Percentiles rank a stretch among this genome's conserved stretches.
Conservation (phyloP, 345 rosid species). For the Eucalyptus sp. region DNA sequence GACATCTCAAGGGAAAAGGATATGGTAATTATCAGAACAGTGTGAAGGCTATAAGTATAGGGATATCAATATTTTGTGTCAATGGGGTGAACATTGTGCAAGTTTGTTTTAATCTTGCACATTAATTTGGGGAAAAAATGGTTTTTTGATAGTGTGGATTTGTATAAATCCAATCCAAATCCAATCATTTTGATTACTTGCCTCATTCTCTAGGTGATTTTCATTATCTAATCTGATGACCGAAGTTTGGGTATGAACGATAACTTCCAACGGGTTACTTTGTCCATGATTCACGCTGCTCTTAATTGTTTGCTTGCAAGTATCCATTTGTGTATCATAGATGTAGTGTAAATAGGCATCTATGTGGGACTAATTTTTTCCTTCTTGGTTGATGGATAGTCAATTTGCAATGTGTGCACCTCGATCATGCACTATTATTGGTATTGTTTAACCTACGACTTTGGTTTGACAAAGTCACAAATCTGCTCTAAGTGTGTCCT, state of each 20-base stretch:
- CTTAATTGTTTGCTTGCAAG: not conserved
- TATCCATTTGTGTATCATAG: not conserved
- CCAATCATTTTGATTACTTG: not conserved
- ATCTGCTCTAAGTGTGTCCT: too few relatives aligned
- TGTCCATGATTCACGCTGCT: not conserved
- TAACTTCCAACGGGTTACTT: not conserved
- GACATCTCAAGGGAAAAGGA: not conserved
- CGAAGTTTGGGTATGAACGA: not conserved
- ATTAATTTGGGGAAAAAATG: not conserved
- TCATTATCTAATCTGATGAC: not conserved
- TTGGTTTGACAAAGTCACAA: too few relatives aligned
- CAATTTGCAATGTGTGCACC: not conserved
- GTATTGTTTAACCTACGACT: not conserved
- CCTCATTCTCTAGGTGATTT: not conserved
- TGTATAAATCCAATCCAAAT: not conserved
- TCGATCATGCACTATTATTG: not conserved
- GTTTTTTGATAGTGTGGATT: not conserved
- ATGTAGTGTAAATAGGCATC: not conserved
- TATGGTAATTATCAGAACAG: not conserved
- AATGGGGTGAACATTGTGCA: not conserved
- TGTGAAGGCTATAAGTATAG: not conserved
- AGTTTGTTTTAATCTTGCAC: not conserved
- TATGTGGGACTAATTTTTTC: not conserved
- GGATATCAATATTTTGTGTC: not conserved
- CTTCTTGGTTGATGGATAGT: not conserved